Percentiles rank a stretch among this genome's conserved stretches.
phyloP scores from a whole-genome alignment of 352 stramenopile genomes.

The Aphanomyces euteiches region DNA sequence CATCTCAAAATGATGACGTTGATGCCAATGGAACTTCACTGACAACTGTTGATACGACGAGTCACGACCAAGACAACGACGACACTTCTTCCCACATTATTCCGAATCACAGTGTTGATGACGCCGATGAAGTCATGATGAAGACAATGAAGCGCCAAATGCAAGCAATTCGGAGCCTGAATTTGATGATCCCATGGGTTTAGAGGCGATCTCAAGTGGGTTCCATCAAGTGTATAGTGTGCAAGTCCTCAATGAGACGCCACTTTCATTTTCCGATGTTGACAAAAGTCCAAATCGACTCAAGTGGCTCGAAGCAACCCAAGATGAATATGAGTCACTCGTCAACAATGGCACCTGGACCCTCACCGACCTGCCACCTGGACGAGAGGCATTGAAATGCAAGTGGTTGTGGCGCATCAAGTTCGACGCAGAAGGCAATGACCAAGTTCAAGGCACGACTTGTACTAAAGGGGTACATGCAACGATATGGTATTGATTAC shows the following conservation, averaged over 20 bases:
- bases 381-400: conserved; percentile 31
- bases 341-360: conserved; percentile 33
- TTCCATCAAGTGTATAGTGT: background rate
- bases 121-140: background rate
- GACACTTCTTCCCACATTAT: no score
- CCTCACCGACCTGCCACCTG: background rate
- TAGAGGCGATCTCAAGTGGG: conserved; percentile 11
- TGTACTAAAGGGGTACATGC: conserved; percentile 34
- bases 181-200: background rate
- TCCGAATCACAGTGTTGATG: no score
- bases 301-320: conserved; percentile 27
- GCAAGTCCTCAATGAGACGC: background rate
- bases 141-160: background rate
- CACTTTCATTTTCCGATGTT: conserved; percentile 4
- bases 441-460: conserved; percentile 36
- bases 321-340: conserved; percentile 22
- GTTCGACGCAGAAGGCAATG: conserved; percentile 27
- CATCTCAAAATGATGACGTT: no score
- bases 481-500: conserved; percentile 34
- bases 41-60: no score
- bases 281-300: background rate
- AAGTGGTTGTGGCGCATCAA: conserved; percentile 36
- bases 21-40: no score
- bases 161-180: background rate
- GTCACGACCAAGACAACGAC: no score